These are phyloP conservation scores for Basipetospora chlamydospora DNA, from an alignment of 2,329 filamentous ascomycete species.

Conservation along the genomic window DNA sequence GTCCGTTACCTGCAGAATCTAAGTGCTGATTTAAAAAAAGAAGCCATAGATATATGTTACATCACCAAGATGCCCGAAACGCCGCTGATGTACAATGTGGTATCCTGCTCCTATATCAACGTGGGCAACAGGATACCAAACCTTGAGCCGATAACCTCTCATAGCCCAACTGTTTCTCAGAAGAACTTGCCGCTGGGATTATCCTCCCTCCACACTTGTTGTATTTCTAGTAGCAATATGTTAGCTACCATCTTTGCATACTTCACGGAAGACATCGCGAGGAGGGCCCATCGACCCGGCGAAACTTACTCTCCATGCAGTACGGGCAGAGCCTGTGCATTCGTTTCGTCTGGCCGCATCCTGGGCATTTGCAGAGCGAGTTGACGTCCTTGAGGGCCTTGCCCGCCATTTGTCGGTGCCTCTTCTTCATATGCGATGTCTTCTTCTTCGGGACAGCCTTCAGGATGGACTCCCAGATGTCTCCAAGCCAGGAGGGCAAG, in stretches of 20 bases:
- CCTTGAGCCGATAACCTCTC: neutral
- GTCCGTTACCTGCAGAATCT: too few species aligned
- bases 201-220: constrained; percentile 10
- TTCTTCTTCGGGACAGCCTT: constrained; percentile 97
- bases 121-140: too few species aligned
- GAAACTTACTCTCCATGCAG: constrained; percentile 62
- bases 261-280: too few species aligned
- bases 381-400: constrained; percentile 90
- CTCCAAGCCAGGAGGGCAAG: constrained; percentile 49
- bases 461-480: constrained; percentile 86
- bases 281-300: neutral
- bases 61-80: constrained; percentile 5
- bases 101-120: too few species aligned
- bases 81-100: constrained; percentile 5
- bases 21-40: neutral
- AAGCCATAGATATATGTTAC: constrained; percentile 1
- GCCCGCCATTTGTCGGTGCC: constrained; percentile 84
- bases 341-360: constrained; percentile 76
- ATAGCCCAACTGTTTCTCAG: neutral
- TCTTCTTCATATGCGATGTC: constrained; percentile 90
- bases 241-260: too few species aligned
- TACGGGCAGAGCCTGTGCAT: constrained; percentile 78
- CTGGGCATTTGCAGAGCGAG: constrained; percentile 73
- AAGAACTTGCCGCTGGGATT: constrained; percentile 9
- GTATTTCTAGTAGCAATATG: constrained; percentile 9